Evolutionary conservation across 306 rosid species (phyloP).

Genomic region (Casuarina equisetifolia): DNA sequence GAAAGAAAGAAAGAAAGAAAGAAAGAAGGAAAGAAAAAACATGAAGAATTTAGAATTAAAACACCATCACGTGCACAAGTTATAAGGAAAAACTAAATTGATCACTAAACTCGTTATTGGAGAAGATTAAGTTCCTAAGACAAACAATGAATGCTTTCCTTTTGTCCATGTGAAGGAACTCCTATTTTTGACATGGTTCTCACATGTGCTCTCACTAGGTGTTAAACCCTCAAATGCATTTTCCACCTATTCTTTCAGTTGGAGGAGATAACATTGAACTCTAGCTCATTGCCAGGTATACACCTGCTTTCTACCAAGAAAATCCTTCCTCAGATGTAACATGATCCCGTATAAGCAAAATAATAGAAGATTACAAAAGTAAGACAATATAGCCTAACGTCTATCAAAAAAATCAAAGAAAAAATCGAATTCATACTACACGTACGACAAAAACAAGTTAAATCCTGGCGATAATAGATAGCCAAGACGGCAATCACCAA

Average conservation of each 20-base stretch:
- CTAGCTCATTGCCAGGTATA: not conserved
- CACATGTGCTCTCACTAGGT: no score
- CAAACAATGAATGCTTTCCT: not conserved
- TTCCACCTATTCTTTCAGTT: no score
- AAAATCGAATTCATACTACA: not conserved
- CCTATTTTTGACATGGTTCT: not conserved
- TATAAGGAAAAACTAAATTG: not conserved
- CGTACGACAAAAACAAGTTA: not conserved
- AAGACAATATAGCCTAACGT: not conserved
- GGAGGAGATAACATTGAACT: no score
- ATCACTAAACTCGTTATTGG: not conserved
- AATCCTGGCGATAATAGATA: no score
- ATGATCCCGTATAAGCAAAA: not conserved
- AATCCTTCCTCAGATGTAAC: not conserved
- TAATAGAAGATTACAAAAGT: not conserved
- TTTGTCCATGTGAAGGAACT: not conserved
- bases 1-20: not conserved
- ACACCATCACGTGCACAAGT: not conserved
- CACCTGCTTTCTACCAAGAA: not conserved
- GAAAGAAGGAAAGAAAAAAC: not conserved
- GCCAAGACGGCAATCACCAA: no score
- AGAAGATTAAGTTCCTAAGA: no score
- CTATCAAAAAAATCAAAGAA: no score
- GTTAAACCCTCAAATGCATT: no score
- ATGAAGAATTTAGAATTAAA: no score